Percentiles rank a stretch among this genome's conserved stretches.
Evolutionary conservation across 805 yeast genomes (phyloP).

Genomic region (Hanseniaspora hatyaiensis): DNA sequence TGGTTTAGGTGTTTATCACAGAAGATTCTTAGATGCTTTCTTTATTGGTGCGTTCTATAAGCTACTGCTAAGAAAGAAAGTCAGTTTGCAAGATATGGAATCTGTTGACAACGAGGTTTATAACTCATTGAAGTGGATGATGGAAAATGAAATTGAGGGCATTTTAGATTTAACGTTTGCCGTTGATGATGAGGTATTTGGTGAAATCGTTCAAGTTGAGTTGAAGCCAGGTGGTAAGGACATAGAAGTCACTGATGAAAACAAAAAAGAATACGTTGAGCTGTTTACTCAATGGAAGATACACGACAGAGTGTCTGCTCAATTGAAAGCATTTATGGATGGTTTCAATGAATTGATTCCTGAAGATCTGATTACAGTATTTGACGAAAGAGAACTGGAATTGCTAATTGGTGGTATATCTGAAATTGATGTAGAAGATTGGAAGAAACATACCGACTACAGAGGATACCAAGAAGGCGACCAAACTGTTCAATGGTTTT

Average conservation of each 20-base stretch:
- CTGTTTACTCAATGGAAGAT: slow-evolving; percentile 93
- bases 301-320: slow-evolving; percentile 84
- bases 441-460: slow-evolving; percentile 98
- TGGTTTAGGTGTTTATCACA: slow-evolving; percentile 95
- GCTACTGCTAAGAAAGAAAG: slow-evolving; percentile 92
- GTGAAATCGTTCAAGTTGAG: slow-evolving; percentile 80
- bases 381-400: slow-evolving; percentile 95
- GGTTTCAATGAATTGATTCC: slow-evolving; percentile 97
- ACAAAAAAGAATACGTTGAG: slow-evolving; percentile 91
- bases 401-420: slow-evolving; percentile 95
- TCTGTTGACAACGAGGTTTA: slow-evolving; percentile 97
- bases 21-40: slow-evolving; percentile 94
- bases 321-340: slow-evolving; percentile 88
- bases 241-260: slow-evolving; percentile 86
- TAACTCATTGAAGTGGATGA: slow-evolving; percentile 87
- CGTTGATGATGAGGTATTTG: slow-evolving; percentile 86
- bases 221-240: slow-evolving; percentile 79
- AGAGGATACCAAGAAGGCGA: slow-evolving; percentile 95
- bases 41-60: slow-evolving; percentile 96
- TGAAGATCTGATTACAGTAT: slow-evolving; percentile 88
- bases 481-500: slow-evolving; percentile 97
- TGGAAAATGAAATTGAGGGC: slow-evolving; percentile 86
- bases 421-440: slow-evolving; percentile 94
- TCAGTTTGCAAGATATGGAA: slow-evolving; percentile 92
- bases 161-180: slow-evolving; percentile 80